Evolutionary conservation across 495 filamentous ascomycete genomes (phyloP).

Genomic region (Paragyromitra xinjiangensis): DNA sequence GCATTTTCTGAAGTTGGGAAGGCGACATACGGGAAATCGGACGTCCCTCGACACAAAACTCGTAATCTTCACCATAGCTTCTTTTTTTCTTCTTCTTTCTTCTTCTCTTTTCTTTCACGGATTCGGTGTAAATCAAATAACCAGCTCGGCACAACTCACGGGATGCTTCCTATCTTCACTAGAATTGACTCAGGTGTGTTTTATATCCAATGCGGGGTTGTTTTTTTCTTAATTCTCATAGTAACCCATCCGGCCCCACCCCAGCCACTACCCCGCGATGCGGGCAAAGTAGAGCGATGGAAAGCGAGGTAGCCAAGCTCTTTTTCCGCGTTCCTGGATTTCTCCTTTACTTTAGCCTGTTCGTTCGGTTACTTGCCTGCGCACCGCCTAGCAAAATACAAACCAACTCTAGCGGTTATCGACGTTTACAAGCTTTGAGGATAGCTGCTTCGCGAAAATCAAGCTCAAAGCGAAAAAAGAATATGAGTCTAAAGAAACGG

Average conservation of each 20-base stretch:
- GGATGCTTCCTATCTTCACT: not conserved
- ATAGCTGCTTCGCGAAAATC: not conserved
- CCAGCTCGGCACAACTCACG: not conserved
- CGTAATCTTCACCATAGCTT: slow-evolving; percentile 68
- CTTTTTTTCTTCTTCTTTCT: not conserved
- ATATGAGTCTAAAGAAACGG: not conserved
- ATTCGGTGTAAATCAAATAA: slow-evolving; percentile 1
- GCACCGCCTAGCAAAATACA: not conserved
- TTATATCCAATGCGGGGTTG: slow-evolving; percentile 43
- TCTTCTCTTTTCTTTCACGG: not conserved
- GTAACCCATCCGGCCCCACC: not conserved
- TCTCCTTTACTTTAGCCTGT: slow-evolving; percentile 38
- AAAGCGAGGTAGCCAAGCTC: not conserved
- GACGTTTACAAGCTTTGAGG: not conserved
- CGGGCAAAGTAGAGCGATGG: not conserved
- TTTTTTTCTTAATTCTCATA: not conserved
- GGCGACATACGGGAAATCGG: slow-evolving; percentile 76
- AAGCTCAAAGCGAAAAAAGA: not conserved
- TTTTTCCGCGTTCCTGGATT: slow-evolving; percentile 21
- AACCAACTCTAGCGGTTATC: not conserved
- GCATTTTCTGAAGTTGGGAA: slow-evolving; percentile 3
- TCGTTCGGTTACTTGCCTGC: slow-evolving; percentile 11
- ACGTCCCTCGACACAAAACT: slow-evolving; percentile 82
- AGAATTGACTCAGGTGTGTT: not conserved
- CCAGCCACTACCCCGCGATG: slow-evolving; percentile 27